Evolutionary conservation across 148 eudicot species (phyloP), one percentile per base, ranked within the genome.

Genomic region (Amaranthus hypochondriacus): DNA sequence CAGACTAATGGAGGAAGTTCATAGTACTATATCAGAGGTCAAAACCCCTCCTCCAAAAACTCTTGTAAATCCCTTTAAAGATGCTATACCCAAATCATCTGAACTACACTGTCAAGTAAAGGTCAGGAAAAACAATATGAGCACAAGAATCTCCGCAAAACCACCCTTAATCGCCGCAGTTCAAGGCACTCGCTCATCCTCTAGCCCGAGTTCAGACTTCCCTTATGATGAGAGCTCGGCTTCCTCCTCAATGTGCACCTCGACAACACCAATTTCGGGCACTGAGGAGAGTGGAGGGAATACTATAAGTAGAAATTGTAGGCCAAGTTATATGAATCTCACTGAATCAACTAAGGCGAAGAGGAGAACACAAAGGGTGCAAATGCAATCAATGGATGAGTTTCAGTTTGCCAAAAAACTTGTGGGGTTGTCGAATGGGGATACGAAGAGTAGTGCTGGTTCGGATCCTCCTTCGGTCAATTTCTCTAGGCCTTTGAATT

Each of bases 321-420:
- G 75, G 80, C 97, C 98, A 4, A 92, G 80, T 57, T 94, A 91
- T 62, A 94, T 94, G 98, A 94, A 79, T 79, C 78, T 90, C 66
- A 94, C 98, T 52, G 89, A 91, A 68, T 89, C 98, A 2, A 90
- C 88, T 0, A 94, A 88, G 80, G 96, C 96, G 11, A 94, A 89
- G 81, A 85, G 90, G 78, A 89, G 89, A 73, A 79, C 70, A n/a
- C 81, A 73, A 11, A 84, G 98, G 71, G 72, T 71, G 66, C 83
- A 81, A 43, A 88, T 86, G 73, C 93, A 87, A 69, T 89, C 97
- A 4, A 91, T 89, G 97, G 97, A 89, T 78, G 97, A 91, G 73
- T 82, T 88, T 79, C 92, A 91, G 83, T 91, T 94, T 86, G 81
- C 87, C 50, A 89, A 86, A 78, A 90, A 86, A 64, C 84, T 87